phyloP scores from a whole-genome alignment of 768 basidiomycete genomes.

The Calvatia gigantea region DNA sequence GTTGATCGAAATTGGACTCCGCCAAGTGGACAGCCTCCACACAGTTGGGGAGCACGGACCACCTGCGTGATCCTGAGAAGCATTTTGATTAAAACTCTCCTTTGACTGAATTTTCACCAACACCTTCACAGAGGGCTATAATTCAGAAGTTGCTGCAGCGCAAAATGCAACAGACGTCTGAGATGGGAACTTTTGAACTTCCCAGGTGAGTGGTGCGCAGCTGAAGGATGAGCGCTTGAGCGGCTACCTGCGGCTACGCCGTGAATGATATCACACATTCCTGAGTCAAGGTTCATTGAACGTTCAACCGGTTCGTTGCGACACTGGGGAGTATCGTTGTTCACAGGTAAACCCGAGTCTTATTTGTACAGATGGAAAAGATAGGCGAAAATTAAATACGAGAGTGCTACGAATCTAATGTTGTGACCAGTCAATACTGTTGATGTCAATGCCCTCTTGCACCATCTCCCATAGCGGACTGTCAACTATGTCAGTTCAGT shows the following conservation, averaged over 20 bases:
- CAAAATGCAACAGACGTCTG: no score
- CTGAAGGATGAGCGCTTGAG: no score
- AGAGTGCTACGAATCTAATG: slow-evolving; percentile 38
- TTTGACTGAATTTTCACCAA: no score
- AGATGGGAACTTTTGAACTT: no score
- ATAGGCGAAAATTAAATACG: not conserved
- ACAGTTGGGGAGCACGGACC: slow-evolving; percentile 41
- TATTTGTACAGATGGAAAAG: not conserved
- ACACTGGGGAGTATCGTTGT: not conserved
- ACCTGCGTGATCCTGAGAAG: slow-evolving; percentile 17
- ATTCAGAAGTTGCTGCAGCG: no score
- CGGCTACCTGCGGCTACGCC: no score
- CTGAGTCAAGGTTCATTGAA: no score
- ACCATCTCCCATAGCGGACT: slow-evolving; percentile 99
- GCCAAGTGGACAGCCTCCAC: not conserved
- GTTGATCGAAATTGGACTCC: slow-evolving; percentile 32
- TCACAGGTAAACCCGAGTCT: not conserved
- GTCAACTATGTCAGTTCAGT: slow-evolving; percentile 12
- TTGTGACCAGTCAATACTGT: slow-evolving; percentile 93
- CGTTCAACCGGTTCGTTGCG: no score
- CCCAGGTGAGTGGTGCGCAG: no score
- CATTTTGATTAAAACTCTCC: slow-evolving; percentile 3
- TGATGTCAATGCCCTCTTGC: slow-evolving; percentile 96
- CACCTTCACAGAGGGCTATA: no score
- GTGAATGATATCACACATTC: no score